Conservation (phyloP, 2,329 filamentous ascomycete species). For the Penicillium sp. region DNA sequence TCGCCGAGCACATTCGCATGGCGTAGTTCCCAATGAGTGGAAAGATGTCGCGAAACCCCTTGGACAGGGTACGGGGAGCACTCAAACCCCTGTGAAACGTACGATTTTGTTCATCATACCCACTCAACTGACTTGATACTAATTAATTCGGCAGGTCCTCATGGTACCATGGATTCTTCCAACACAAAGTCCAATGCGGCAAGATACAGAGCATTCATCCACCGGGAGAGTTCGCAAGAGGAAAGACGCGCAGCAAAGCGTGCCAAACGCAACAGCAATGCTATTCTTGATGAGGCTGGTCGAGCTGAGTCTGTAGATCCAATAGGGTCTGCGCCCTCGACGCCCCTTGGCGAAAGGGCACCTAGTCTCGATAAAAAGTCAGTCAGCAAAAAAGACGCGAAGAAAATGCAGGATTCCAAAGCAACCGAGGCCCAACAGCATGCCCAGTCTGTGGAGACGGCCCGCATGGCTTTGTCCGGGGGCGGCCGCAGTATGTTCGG, state of each 20-base stretch:
- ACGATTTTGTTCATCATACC: constrained; percentile 18
- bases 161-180: constrained; percentile 42
- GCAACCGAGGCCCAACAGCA: constrained; percentile 76
- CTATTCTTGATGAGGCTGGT: constrained; percentile 53
- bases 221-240: constrained; percentile 69
- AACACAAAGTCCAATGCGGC: constrained; percentile 47
- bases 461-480: constrained; percentile 61
- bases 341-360: constrained; percentile 49
- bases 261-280: constrained; percentile 59
- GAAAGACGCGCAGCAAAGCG: constrained; percentile 69
- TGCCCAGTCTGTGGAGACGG: constrained; percentile 78
- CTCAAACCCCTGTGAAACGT: constrained; percentile 43
- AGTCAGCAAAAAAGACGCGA: constrained; percentile 84
- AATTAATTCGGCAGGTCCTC: constrained; percentile 34
- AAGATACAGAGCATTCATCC: constrained; percentile 62
- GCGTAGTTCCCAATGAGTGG: constrained; percentile 75
- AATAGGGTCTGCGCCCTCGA: constrained; percentile 60
- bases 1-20: constrained; percentile 76
- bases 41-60: constrained; percentile 60
- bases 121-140: constrained; percentile 10
- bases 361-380: constrained; percentile 65
- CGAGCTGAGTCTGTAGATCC: constrained; percentile 59
- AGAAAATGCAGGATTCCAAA: constrained; percentile 70
- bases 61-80: constrained; percentile 37
- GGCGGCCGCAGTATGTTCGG: constrained; percentile 48